phyloP scores from a whole-genome alignment of 768 basidiomycete species.

The Asterophora lycoperdoides region DNA sequence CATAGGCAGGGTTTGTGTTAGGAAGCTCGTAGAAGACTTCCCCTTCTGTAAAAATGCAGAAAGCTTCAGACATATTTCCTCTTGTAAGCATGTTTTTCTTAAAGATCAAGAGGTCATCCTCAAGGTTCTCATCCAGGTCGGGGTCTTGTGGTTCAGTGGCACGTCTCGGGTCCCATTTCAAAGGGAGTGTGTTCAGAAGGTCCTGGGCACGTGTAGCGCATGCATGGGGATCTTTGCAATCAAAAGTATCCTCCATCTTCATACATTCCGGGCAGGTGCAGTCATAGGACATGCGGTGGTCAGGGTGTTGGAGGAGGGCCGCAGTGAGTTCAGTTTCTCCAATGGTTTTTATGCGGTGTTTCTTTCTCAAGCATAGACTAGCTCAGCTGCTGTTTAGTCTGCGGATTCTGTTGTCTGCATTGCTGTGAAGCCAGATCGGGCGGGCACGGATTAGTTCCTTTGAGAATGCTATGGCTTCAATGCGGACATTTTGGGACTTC shows the following conservation, averaged over 20 bases:
- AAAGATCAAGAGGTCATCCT: background rate
- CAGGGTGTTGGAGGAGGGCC: background rate
- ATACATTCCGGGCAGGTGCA: background rate
- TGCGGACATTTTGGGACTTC: conserved; percentile 14
- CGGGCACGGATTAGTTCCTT: conserved; percentile 12
- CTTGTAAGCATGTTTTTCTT: background rate
- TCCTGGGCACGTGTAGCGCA: conserved; percentile 13
- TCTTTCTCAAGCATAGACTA: conserved; percentile 14
- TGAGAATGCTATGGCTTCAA: background rate
- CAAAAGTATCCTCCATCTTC: background rate
- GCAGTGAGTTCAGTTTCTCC: conserved; percentile 2
- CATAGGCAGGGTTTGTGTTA: too few species aligned
- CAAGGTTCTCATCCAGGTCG: background rate
- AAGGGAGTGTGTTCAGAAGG: conserved; percentile 15
- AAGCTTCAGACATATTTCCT: background rate
- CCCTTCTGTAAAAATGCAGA: background rate
- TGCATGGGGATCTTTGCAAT: conserved; percentile 10
- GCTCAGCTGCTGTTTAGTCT: background rate
- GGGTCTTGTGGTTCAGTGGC: background rate
- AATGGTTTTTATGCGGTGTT: conserved; percentile 14
- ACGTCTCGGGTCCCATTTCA: conserved; percentile 19
- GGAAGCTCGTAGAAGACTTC: background rate
- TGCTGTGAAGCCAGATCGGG: conserved; percentile 31
- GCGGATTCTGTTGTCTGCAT: conserved; percentile 2
- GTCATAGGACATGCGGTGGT: background rate